These are phyloP conservation scores for Talaromyces islandicus DNA, from an alignment of 2,329 filamentous ascomycete genomes.

Conservation along the genomic window DNA sequence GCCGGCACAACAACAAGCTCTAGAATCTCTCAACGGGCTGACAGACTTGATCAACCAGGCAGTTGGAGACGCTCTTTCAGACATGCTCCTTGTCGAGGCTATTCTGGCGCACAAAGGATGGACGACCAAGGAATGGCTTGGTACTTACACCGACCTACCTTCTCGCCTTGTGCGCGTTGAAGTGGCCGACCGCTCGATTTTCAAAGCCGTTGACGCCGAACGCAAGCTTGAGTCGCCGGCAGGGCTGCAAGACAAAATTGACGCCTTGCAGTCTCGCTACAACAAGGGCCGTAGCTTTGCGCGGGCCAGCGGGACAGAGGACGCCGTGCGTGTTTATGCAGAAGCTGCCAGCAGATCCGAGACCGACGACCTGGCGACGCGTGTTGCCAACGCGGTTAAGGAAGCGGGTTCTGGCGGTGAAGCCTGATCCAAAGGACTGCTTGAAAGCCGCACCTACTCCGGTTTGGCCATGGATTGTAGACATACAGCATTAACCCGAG, in stretches of 20 bases:
- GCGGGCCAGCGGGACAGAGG: constrained; percentile 88
- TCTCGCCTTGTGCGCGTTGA: constrained; percentile 93
- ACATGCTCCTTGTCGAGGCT: constrained; percentile 92
- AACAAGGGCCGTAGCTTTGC: constrained; percentile 85
- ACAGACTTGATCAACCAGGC: constrained; percentile 96
- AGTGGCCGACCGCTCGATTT: constrained; percentile 79
- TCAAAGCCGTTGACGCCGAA: constrained; percentile 84
- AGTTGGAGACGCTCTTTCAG: constrained; percentile 90
- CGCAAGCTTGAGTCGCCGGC: constrained; percentile 73
- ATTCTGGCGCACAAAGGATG: constrained; percentile 94
- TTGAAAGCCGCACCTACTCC: background rate
- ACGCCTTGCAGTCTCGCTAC: constrained; percentile 83
- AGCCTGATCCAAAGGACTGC: background rate
- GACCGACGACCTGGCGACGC: constrained; percentile 81
- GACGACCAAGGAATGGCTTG: constrained; percentile 84
- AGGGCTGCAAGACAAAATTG: constrained; percentile 79
- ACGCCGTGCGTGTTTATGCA: constrained; percentile 91
- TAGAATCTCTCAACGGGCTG: constrained; percentile 76
- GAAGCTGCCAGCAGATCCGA: constrained; percentile 86
- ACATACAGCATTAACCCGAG: background rate
- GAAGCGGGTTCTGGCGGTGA: constrained; percentile 39
- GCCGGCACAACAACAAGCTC: constrained; percentile 81
- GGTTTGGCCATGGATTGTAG: background rate
- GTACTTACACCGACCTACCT: constrained; percentile 87
- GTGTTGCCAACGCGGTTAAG: constrained; percentile 71